Evolutionary conservation across 75 land plant genomes (phyloP).

Genomic region (Chamaecyparis obtusa): DNA sequence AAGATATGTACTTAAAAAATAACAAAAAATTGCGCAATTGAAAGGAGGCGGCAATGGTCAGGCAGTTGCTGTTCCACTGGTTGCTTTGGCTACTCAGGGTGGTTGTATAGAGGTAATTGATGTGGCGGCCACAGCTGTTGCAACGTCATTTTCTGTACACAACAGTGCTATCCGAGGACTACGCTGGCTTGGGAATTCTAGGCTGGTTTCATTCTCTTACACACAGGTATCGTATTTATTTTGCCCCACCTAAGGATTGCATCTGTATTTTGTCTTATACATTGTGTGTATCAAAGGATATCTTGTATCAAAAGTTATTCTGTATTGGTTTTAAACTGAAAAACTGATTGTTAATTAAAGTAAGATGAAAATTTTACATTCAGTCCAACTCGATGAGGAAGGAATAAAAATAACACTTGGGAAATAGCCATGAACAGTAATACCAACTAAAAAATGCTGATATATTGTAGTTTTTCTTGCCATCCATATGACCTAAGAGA

Average conservation of each 20-base stretch:
- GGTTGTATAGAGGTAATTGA: slow-evolving; percentile 90
- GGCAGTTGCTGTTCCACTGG: slow-evolving; percentile 87
- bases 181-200: slow-evolving; percentile 96
- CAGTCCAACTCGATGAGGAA: not conserved
- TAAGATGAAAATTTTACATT: not conserved
- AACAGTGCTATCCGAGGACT: slow-evolving; percentile 67
- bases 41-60: slow-evolving; percentile 92
- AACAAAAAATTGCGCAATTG: slow-evolving; percentile 4
- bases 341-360: not conserved
- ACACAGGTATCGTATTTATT: slow-evolving; percentile 52
- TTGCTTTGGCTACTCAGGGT: slow-evolving; percentile 92
- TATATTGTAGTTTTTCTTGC: not conserved
- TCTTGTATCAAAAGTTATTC: not conserved
- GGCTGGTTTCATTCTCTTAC: slow-evolving; percentile 95
- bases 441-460: not conserved
- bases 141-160: slow-evolving; percentile 82
- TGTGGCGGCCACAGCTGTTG: slow-evolving; percentile 83
- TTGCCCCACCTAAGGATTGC: not conserved
- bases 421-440: not conserved
- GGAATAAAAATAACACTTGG: not conserved
- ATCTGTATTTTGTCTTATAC: not conserved
- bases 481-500: not conserved
- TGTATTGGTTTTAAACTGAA: not conserved
- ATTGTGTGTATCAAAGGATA: not conserved
- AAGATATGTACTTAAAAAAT: not conserved